These are phyloP conservation scores for Wickerhamomyces alni DNA, from an alignment of 805 yeast genomes.

Conservation along the genomic window DNA sequence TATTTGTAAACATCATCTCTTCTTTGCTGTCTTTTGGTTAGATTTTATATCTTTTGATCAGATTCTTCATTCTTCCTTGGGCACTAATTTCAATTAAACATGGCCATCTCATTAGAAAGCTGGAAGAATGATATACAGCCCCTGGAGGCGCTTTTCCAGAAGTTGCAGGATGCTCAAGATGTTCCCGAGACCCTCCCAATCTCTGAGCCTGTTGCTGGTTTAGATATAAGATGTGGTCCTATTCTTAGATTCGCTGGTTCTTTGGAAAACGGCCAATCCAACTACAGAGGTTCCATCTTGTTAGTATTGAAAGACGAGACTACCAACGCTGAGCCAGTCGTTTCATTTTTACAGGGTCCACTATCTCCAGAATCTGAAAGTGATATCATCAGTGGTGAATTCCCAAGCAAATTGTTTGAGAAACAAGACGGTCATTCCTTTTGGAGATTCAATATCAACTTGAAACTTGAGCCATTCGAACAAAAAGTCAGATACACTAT, in stretches of 20 bases:
- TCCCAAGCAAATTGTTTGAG: slow-evolving; percentile 40
- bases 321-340: slow-evolving; percentile 31
- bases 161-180: slow-evolving; percentile 6
- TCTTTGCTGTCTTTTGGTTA: too few species aligned
- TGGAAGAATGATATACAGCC: slow-evolving; percentile 2
- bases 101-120: not conserved
- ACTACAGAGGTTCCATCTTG: slow-evolving; percentile 66
- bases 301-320: slow-evolving; percentile 42
- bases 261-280: slow-evolving; percentile 38
- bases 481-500: slow-evolving; percentile 60
- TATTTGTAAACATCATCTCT: too few species aligned
- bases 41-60: too few species aligned
- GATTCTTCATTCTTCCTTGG: too few species aligned
- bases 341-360: slow-evolving; percentile 24
- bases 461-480: slow-evolving; percentile 43
- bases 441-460: slow-evolving; percentile 56
- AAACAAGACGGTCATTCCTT: slow-evolving; percentile 45
- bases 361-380: slow-evolving; percentile 8
- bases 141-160: slow-evolving; percentile 1
- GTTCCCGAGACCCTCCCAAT: slow-evolving; percentile 8
- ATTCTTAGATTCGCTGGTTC: slow-evolving; percentile 62
- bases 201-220: slow-evolving; percentile 16
- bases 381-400: slow-evolving; percentile 32
- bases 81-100: too few species aligned
- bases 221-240: slow-evolving; percentile 70